phyloP scores from a whole-genome alignment of 306 rosid genomes.

The Lathyrus oleraceus region DNA sequence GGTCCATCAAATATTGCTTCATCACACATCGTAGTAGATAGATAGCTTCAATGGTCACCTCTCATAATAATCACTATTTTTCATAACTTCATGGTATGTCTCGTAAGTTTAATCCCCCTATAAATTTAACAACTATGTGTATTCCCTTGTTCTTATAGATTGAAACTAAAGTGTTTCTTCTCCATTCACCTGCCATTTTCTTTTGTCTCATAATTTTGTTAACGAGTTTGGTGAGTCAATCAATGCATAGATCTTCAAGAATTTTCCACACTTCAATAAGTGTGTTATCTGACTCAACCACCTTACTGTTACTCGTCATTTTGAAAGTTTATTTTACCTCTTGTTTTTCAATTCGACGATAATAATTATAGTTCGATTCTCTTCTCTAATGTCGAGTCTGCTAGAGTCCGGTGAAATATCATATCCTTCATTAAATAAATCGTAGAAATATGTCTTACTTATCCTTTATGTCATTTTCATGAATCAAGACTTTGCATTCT shows the following conservation, averaged over 20 bases:
- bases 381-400: too few species aligned
- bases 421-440: too few species aligned
- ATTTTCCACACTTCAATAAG: neutral
- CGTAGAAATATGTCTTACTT: too few species aligned
- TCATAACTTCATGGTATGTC: neutral
- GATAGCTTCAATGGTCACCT: neutral
- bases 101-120: neutral
- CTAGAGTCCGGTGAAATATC: too few species aligned
- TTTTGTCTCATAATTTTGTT: neutral
- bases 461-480: too few species aligned
- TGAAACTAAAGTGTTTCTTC: neutral
- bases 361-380: too few species aligned
- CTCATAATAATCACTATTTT: too few species aligned
- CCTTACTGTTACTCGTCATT: neutral
- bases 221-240: neutral
- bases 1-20: too few species aligned
- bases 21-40: neutral
- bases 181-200: neutral
- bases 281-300: neutral
- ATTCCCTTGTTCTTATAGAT: neutral
- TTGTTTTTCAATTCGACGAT: neutral
- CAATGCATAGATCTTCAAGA: neutral
- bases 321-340: neutral
- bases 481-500: too few species aligned
- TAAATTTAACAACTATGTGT: neutral